Conservation (phyloP, 2,329 filamentous ascomycete genomes). For the Xylogone sp. region DNA sequence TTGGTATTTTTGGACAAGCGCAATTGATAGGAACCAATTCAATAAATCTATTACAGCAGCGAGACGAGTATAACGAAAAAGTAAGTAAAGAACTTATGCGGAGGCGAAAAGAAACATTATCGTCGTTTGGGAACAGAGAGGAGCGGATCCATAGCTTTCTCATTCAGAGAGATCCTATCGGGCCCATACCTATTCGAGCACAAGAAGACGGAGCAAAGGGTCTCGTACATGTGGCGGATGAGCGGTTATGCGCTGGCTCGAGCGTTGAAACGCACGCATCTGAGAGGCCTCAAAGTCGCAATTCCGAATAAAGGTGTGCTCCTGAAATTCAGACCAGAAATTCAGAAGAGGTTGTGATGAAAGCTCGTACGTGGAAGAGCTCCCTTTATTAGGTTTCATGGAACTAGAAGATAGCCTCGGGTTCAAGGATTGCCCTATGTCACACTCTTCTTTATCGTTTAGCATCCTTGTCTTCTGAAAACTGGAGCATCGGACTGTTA, state of each 20-base stretch:
- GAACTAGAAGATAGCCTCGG: too few species aligned
- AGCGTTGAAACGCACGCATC: neutral
- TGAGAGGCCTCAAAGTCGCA: neutral
- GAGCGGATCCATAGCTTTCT: conserved; percentile 76
- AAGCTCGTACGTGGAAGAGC: too few species aligned
- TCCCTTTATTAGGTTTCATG: too few species aligned
- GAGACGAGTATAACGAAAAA: conserved; percentile 62
- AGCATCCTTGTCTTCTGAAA: too few species aligned
- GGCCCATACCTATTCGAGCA: conserved; percentile 1
- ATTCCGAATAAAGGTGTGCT: neutral
- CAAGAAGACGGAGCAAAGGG: neutral
- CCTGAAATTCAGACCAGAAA: too few species aligned
- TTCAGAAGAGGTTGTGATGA: too few species aligned
- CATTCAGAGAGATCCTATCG: conserved; percentile 58
- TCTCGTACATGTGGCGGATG: neutral
- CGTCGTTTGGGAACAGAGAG: conserved; percentile 49
- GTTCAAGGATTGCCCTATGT: too few species aligned
- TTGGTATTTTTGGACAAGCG: conserved; percentile 71
- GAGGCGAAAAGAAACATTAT: conserved; percentile 48
- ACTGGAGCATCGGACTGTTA: too few species aligned
- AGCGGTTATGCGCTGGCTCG: neutral
- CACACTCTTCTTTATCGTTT: too few species aligned
- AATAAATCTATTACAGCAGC: conserved; percentile 59
- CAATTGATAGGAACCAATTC: conserved; percentile 63
- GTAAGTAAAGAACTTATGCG: conserved; percentile 59